Evolutionary conservation across 768 basidiomycete genomes (phyloP).

Genomic region (Macrolepiota albuminosa): DNA sequence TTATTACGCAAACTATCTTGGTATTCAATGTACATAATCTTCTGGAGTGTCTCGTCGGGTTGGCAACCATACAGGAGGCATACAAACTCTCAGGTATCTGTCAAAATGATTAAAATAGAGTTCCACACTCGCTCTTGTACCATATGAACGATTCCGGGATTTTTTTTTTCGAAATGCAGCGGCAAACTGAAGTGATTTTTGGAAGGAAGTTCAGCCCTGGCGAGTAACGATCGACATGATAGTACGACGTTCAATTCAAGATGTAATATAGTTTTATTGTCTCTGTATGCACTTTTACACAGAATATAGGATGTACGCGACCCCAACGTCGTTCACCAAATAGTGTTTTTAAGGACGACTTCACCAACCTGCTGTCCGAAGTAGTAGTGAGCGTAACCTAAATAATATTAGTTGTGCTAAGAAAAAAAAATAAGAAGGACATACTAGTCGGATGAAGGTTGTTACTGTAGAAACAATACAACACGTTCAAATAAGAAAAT

Average conservation of each 20-base stretch:
- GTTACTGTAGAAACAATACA: conserved; percentile 31
- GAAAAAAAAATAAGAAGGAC: conserved; percentile 10
- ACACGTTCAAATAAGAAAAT: not conserved
- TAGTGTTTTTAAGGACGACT: not conserved
- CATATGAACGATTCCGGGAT: not conserved
- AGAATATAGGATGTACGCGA: no score
- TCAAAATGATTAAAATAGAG: no score
- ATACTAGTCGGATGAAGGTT: conserved; percentile 51
- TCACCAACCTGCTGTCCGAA: conserved; percentile 26
- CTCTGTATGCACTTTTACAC: not conserved
- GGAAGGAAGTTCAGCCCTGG: not conserved
- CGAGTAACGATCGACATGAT: not conserved
- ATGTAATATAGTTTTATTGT: not conserved
- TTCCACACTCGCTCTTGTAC: not conserved
- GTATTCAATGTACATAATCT: not conserved
- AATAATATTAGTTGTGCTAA: not conserved
- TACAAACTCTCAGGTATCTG: no score
- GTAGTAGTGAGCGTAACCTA: conserved; percentile 38
- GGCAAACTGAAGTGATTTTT: not conserved
- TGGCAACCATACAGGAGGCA: no score
- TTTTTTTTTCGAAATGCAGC: not conserved
- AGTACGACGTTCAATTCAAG: not conserved
- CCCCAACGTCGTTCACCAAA: no score
- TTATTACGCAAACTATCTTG: not conserved
- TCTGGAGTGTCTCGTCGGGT: no score